These are phyloP conservation scores for Penicillium taxi DNA, from an alignment of 495 filamentous ascomycete genomes.

Conservation along the genomic window DNA sequence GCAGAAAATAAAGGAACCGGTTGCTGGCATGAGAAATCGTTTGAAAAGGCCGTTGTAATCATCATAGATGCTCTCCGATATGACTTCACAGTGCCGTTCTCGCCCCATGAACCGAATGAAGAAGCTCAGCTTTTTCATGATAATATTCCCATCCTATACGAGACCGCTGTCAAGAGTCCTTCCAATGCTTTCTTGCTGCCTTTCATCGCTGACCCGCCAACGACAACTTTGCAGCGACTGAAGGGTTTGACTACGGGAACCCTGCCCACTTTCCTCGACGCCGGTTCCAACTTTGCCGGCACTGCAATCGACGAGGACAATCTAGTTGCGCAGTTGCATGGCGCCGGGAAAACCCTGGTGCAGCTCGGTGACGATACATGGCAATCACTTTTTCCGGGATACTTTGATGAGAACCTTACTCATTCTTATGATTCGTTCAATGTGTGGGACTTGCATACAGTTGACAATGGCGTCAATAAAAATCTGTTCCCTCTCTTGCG, in stretches of 20 bases:
- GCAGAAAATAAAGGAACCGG: slow-evolving; percentile 44
- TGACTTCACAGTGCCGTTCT: slow-evolving; percentile 86
- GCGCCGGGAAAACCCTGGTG: slow-evolving; percentile 74
- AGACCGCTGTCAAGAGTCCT: slow-evolving; percentile 63
- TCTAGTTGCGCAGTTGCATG: slow-evolving; percentile 70
- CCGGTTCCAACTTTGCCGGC: slow-evolving; percentile 90
- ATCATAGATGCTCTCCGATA: slow-evolving; percentile 92
- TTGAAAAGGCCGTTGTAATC: slow-evolving; percentile 83
- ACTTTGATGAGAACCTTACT: slow-evolving; percentile 81
- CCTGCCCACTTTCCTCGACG: slow-evolving; percentile 87
- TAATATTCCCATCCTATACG: slow-evolving; percentile 75
- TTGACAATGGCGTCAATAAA: slow-evolving; percentile 92
- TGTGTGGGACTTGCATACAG: slow-evolving; percentile 94
- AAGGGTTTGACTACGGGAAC: slow-evolving; percentile 96
- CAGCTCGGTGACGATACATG: slow-evolving; percentile 97
- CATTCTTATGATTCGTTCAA: slow-evolving; percentile 92
- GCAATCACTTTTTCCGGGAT: slow-evolving; percentile 82
- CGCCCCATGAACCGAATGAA: slow-evolving; percentile 39
- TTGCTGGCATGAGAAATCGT: slow-evolving; percentile 93
- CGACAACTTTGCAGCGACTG: slow-evolving; percentile 80
- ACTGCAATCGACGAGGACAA: slow-evolving; percentile 98
- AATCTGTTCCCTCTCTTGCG: slow-evolving; percentile 80
- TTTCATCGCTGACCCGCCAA: slow-evolving; percentile 96
- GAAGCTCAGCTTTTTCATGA: slow-evolving; percentile 72
- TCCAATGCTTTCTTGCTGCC: slow-evolving; percentile 81